Evolutionary conservation across 2,329 filamentous ascomycete genomes (phyloP), one percentile per base, ranked within the genome.

Genomic region (Epichloe typhina): DNA sequence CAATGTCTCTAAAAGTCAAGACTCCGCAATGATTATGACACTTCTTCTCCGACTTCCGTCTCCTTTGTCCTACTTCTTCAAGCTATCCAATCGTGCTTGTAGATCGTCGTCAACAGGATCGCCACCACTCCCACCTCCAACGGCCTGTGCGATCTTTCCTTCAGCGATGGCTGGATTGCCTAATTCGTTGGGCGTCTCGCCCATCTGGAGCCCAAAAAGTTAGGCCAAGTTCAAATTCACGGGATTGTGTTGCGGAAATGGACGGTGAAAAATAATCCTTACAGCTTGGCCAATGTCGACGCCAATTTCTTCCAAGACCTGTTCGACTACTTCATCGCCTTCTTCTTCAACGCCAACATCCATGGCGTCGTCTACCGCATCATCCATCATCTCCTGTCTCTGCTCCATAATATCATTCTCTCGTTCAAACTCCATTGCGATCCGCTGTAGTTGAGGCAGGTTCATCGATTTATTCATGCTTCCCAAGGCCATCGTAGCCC

Each of bases 361-460:
- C 61, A 93, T 96, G 47, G 91, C 90, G 66, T 98, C 93, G 64
- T 98, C 93, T 53, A 98, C 93, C 19, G 89, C 91, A 68, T 97
- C 93, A 64, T 97, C 91, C 93, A 98, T 97, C 87, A 98, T 96
- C 69, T 97, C 93, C 67, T 97, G 90, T 56, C 93, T 80, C 70
- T 97, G 89, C 60, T 98, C 93, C 93, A 98, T 98, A 53, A 98
- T 90, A 62, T 97, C 93, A 69, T 97, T 98, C 69, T 98, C 93
- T 61, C 88, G 84, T 71, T 98, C 93, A 62, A 98, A 98, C 64
- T 98, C 93, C 90, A 96, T 95, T 19, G 93, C 91, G 64, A 98
- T 98, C 52, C 91, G 82, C 67, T 97, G 91, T 36, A 98, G 74
- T 17, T 89, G 89, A 0, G 93, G 93, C 3, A 98, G 80, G 64